phyloP scores from a whole-genome alignment of 148 eudicot genomes.

The Linanthus parryae region DNA sequence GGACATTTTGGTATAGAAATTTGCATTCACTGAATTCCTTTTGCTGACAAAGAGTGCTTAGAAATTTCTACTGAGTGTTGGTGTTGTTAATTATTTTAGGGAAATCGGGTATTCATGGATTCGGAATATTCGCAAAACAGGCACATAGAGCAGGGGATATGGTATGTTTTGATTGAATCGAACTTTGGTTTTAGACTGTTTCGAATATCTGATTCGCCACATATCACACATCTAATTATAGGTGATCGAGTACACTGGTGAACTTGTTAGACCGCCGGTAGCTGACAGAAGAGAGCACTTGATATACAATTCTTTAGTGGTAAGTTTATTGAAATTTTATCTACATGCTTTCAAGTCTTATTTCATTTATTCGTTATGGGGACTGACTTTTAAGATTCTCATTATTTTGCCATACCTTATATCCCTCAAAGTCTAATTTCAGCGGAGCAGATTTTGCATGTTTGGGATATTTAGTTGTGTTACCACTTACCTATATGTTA shows the following conservation, averaged over 20 bases:
- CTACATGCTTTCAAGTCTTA: neutral
- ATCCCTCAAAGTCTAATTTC: no score
- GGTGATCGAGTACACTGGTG: constrained; percentile 95
- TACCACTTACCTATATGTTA: no score
- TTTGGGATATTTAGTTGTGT: no score
- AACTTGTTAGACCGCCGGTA: constrained; percentile 77
- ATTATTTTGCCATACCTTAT: no score
- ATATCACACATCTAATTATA: constrained; percentile 22
- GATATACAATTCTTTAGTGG: constrained; percentile 92
- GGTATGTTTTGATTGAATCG: constrained; percentile 25
- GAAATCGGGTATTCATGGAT: constrained; percentile 96
- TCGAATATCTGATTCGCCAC: neutral
- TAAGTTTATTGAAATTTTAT: constrained; percentile 23
- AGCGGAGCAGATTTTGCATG: no score
- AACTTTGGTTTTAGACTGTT: neutral
- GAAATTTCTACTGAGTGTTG: neutral
- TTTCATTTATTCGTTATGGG: neutral
- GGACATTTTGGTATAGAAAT: no score
- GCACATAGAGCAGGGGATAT: constrained; percentile 95
- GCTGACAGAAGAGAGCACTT: constrained; percentile 93
- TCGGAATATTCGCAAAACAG: constrained; percentile 84
- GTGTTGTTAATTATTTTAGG: constrained; percentile 34
- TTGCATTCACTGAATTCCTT: no score
- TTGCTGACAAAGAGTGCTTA: neutral
- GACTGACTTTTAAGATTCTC: no score